These are phyloP conservation scores for Penicillium riverlandense DNA, from an alignment of 495 filamentous ascomycete species.

Conservation along the genomic window DNA sequence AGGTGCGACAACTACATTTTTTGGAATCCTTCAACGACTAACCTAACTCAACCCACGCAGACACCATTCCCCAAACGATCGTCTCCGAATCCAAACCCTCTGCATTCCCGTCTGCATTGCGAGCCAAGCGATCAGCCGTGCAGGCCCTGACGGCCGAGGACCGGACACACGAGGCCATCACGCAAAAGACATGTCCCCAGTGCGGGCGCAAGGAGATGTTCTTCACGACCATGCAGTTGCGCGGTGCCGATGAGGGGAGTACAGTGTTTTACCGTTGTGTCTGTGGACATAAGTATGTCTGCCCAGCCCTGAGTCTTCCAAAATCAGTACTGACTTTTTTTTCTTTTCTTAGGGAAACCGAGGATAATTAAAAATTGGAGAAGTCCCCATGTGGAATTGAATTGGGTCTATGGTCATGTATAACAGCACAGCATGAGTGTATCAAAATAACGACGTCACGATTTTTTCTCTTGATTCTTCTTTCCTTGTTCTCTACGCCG, in stretches of 20 bases:
- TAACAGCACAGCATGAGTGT: constrained; percentile 18
- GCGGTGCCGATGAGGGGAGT: constrained; percentile 90
- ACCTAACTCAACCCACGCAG: constrained; percentile 28
- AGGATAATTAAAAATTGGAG: constrained; percentile 27
- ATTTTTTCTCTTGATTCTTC: constrained; percentile 11
- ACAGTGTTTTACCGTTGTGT: constrained; percentile 85
- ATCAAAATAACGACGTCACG: constrained; percentile 27
- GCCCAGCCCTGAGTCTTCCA: neutral
- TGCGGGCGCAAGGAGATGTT: constrained; percentile 80
- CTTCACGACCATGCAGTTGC: constrained; percentile 77
- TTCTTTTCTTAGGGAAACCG: constrained; percentile 31
- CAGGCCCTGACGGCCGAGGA: constrained; percentile 76
- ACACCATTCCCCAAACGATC: constrained; percentile 71
- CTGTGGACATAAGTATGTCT: constrained; percentile 72
- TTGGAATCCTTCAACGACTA: no score
- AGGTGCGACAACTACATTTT: constrained; percentile 43
- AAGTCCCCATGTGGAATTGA: constrained; percentile 11
- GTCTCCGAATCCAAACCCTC: constrained; percentile 78
- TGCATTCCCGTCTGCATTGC: constrained; percentile 79
- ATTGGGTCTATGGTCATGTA: constrained; percentile 19
- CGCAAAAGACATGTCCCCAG: constrained; percentile 63
- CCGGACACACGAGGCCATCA: constrained; percentile 67
- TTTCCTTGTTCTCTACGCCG: constrained; percentile 25
- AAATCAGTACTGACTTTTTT: constrained; percentile 10
- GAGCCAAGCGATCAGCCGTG: constrained; percentile 77